phyloP scores from a whole-genome alignment of 2,329 filamentous ascomycete species.

The Alternaria arborescens region DNA sequence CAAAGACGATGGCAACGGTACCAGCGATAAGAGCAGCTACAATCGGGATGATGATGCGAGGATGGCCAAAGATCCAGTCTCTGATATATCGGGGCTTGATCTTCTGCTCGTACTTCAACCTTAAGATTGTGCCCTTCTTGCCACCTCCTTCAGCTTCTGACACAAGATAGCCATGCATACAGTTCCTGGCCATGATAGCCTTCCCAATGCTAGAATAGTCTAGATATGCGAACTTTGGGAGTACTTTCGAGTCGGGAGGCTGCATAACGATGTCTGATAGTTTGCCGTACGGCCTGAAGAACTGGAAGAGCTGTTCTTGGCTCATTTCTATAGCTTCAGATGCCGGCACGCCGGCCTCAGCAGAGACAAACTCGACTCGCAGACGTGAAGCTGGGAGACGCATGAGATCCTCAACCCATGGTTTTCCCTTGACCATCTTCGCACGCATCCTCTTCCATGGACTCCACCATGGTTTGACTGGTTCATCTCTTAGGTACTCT shows the following conservation, averaged over 20 bases:
- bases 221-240: slow-evolving; percentile 81
- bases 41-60: slow-evolving; percentile 84
- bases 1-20: slow-evolving; percentile 83
- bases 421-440: slow-evolving; percentile 79
- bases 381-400: slow-evolving; percentile 79
- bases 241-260: slow-evolving; percentile 82
- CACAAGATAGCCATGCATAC: slow-evolving; percentile 84
- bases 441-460: slow-evolving; percentile 78
- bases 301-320: slow-evolving; percentile 84
- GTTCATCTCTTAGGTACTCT: slow-evolving; percentile 71
- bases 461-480: slow-evolving; percentile 89
- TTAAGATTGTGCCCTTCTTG: slow-evolving; percentile 76
- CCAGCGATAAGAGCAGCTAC: slow-evolving; percentile 82
- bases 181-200: slow-evolving; percentile 89
- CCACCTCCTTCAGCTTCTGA: slow-evolving; percentile 74
- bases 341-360: slow-evolving; percentile 74
- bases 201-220: slow-evolving; percentile 78
- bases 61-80: slow-evolving; percentile 87
- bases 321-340: slow-evolving; percentile 77
- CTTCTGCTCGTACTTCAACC: slow-evolving; percentile 83
- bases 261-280: slow-evolving; percentile 85
- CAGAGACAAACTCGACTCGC: slow-evolving; percentile 84
- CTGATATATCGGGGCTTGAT: slow-evolving; percentile 80
- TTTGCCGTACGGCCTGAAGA: slow-evolving; percentile 91
- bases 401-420: slow-evolving; percentile 94